Evolutionary conservation across 176 grass and related monocot genomes (phyloP).

Genomic region (Carex littledalei): DNA sequence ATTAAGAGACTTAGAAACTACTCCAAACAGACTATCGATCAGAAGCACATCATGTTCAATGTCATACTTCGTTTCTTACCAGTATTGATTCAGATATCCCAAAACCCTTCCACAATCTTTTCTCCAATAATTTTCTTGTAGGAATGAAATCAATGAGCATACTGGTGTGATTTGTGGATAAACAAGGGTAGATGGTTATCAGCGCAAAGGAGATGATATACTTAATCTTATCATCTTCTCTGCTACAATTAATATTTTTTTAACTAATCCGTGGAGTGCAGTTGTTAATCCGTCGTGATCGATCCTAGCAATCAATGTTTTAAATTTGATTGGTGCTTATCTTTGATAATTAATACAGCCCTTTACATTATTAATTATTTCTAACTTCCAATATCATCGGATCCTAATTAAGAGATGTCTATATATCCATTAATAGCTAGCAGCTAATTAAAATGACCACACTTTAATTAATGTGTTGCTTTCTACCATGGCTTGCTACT

Average conservation of each 20-base stretch:
- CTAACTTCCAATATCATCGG: conserved; percentile 18
- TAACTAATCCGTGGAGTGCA: conserved; percentile 16
- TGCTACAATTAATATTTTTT: conserved; percentile 1
- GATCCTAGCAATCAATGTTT: not conserved
- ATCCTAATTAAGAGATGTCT: not conserved
- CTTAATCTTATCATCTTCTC: conserved; percentile 13
- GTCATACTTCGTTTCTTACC: too few relatives aligned
- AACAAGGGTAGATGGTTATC: not conserved
- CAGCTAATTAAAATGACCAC: not conserved
- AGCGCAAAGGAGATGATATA: not conserved
- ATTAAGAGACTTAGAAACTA: conserved; percentile 11
- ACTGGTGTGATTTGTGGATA: not conserved
- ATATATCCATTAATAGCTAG: not conserved
- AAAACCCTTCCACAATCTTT: too few relatives aligned
- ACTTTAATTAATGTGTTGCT: not conserved
- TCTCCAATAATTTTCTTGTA: too few relatives aligned
- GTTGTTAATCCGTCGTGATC: conserved; percentile 25
- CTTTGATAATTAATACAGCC: not conserved
- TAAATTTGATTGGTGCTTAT: conserved; percentile 4
- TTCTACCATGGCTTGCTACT: not conserved
- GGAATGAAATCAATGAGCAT: too few relatives aligned
- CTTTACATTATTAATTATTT: not conserved
- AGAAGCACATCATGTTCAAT: too few relatives aligned
- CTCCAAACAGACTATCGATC: not conserved
- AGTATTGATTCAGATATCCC: too few relatives aligned